Evolutionary conservation across 2,329 filamentous ascomycete species (phyloP).

Genomic region (Nemania serpens): DNA sequence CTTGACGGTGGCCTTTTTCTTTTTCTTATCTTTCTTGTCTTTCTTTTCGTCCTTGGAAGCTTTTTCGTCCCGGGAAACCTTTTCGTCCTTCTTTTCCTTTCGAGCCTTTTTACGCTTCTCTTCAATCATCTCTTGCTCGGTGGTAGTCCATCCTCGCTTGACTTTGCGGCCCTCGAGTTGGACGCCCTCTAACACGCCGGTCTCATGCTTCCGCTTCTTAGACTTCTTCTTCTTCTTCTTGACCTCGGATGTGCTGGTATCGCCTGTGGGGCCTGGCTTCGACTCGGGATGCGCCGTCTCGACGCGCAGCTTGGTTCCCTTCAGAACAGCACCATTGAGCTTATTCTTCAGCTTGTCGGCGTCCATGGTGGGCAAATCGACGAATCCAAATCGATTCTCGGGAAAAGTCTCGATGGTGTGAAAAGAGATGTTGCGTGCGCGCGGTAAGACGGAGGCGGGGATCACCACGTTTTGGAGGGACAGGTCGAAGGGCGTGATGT

Average conservation of each 20-base stretch:
- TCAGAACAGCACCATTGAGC: slow-evolving; percentile 83
- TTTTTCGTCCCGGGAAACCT: slow-evolving; percentile 42
- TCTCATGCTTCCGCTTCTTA: slow-evolving; percentile 58
- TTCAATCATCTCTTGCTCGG: slow-evolving; percentile 54
- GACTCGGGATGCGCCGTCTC: slow-evolving; percentile 76
- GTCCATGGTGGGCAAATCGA: slow-evolving; percentile 79
- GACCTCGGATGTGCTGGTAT: slow-evolving; percentile 41
- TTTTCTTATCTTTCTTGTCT: slow-evolving; percentile 58
- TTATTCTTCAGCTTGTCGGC: slow-evolving; percentile 92
- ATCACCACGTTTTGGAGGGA: slow-evolving; percentile 75
- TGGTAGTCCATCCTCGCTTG: slow-evolving; percentile 87
- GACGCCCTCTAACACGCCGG: slow-evolving; percentile 65
- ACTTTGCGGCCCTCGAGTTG: slow-evolving; percentile 78
- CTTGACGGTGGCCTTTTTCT: slow-evolving; percentile 61
- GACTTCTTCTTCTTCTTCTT: slow-evolving; percentile 39
- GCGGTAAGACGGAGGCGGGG: slow-evolving; percentile 66
- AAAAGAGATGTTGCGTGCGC: slow-evolving; percentile 83
- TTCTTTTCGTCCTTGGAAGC: slow-evolving; percentile 58
- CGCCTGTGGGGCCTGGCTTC: slow-evolving; percentile 46
- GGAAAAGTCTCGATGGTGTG: slow-evolving; percentile 86
- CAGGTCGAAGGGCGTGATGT: slow-evolving; percentile 85
- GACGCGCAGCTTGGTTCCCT: slow-evolving; percentile 82
- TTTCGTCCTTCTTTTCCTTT: slow-evolving; percentile 50
- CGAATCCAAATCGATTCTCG: slow-evolving; percentile 86
- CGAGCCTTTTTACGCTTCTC: slow-evolving; percentile 52